These are phyloP conservation scores for Lentinus brumalis DNA, from an alignment of 768 basidiomycete species.

Conservation along the genomic window DNA sequence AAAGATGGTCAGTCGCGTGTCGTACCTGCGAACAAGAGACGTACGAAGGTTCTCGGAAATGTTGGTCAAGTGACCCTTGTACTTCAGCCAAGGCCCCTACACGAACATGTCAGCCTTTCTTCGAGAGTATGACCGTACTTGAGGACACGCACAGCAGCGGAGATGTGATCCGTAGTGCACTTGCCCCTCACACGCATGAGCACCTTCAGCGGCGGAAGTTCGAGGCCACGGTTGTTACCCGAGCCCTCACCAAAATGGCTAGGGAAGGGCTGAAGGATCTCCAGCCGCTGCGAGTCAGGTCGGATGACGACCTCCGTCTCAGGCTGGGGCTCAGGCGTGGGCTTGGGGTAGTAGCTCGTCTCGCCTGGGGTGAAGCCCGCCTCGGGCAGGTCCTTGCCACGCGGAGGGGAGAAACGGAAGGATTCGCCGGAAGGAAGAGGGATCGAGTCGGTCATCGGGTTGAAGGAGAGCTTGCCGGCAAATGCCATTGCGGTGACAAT, in stretches of 20 bases:
- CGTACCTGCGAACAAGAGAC: slow-evolving; percentile 31
- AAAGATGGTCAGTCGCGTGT: background rate
- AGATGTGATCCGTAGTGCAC: slow-evolving; percentile 99
- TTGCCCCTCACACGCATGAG: slow-evolving; percentile 94
- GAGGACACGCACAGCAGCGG: slow-evolving; percentile 71
- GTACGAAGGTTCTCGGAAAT: slow-evolving; percentile 93
- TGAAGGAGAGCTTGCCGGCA: slow-evolving; percentile 90
- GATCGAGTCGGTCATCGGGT: slow-evolving; percentile 82
- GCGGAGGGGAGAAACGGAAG: slow-evolving; percentile 86
- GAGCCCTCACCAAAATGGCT: slow-evolving; percentile 65
- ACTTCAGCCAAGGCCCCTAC: slow-evolving; percentile 97
- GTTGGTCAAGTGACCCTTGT: slow-evolving; percentile 95
- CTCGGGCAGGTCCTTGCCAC: slow-evolving; percentile 81
- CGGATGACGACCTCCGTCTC: slow-evolving; percentile 77
- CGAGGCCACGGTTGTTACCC: slow-evolving; percentile 54
- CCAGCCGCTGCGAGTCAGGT: slow-evolving; percentile 80
- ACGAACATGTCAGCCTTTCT: background rate
- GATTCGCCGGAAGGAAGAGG: slow-evolving; percentile 64
- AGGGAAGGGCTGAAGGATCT: slow-evolving; percentile 82
- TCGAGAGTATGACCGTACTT: background rate
- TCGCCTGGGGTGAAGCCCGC: slow-evolving; percentile 80
- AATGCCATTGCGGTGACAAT: slow-evolving; percentile 98
- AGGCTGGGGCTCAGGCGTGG: slow-evolving; percentile 73
- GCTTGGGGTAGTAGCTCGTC: slow-evolving; percentile 73
- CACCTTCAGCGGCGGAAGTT: slow-evolving; percentile 82